Base-by-base conservation (phyloP, 495 filamentous ascomycete genomes). In the Schizothecium vesticola region DNA sequence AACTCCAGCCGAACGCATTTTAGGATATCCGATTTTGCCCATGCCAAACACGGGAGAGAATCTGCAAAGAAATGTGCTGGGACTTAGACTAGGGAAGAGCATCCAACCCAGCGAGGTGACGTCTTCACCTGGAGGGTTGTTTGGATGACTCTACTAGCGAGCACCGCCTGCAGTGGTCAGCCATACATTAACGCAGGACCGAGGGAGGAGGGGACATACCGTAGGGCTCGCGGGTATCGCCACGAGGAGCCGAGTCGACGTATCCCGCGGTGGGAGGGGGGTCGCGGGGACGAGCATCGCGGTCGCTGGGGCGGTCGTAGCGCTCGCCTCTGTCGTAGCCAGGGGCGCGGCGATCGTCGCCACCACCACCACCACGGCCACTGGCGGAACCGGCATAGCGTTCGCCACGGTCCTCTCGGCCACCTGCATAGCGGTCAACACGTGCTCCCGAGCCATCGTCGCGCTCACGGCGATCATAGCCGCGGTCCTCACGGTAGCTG, bases 231-330 rank as follows among this genome's bases (percentile, higher is more conserved):
- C 90, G 87, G 69, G 80, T 78, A 43, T 89, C 89, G 70, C 82
- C 82, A 69, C 88, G 87, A 75, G 87, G 81, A 70, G 84, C 87
- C 63, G 85, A 72, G 56, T 88, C 89, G 71, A 80, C 84, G 70
- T 89, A 85, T 71, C 79, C 80, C 61, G 78, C 76, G 63, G 76
- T 76, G 59, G 86, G 73, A 68, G 79, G 81, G 22, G 82, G 71
- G 62, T 86, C 85, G 56, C 85, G 83, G 71, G 83, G 81, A 61
- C 78, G 74, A 63, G 73, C 80, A 61, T 82, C 81, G 6, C 82
- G 77, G 63, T 82, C 79, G 64, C 73, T 77, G 70, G 80, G 75
- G 31, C 86, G 84, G 29, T 87, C 85, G 63, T 85, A 85, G 56
- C 84, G 83, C 28, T 82, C 83, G 68, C 82, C 84, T 70, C 85